Conservation (phyloP, 176 grass and related monocot species). For the Dactylis glomerata region DNA sequence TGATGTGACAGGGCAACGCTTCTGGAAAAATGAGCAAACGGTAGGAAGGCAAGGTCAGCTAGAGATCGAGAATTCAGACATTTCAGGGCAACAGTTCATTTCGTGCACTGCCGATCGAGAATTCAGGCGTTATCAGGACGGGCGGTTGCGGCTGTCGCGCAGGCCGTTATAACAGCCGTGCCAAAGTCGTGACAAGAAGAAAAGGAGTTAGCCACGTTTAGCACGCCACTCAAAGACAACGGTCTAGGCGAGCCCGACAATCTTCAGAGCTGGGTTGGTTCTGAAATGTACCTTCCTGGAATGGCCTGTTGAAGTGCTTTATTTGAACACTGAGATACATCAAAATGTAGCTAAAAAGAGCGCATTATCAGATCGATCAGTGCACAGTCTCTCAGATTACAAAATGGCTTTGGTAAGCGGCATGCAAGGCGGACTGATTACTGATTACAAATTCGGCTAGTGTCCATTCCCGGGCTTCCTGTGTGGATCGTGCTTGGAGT, state of each 20-base stretch:
- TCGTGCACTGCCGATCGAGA: no score
- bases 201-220: neutral
- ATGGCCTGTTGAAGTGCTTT: neutral
- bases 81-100: no score
- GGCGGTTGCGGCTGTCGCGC: neutral
- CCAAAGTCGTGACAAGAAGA: neutral
- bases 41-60: neutral
- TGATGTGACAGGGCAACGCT: neutral
- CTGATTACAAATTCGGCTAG: no score
- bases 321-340: neutral
- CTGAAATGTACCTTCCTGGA: neutral
- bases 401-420: neutral
- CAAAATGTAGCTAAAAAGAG: neutral
- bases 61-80: no score
- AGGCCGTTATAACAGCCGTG: neutral
- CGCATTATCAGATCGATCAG: neutral
- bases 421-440: neutral
- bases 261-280: neutral
- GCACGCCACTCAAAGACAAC: neutral
- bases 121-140: neutral
- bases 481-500: slow-evolving; percentile 63
- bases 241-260: neutral
- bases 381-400: neutral
- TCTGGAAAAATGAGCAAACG: neutral
- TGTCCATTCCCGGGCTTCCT: slow-evolving; percentile 55